Base-by-base conservation (phyloP, 2,329 filamentous ascomycete species). In the Calonectria fujianensis region DNA sequence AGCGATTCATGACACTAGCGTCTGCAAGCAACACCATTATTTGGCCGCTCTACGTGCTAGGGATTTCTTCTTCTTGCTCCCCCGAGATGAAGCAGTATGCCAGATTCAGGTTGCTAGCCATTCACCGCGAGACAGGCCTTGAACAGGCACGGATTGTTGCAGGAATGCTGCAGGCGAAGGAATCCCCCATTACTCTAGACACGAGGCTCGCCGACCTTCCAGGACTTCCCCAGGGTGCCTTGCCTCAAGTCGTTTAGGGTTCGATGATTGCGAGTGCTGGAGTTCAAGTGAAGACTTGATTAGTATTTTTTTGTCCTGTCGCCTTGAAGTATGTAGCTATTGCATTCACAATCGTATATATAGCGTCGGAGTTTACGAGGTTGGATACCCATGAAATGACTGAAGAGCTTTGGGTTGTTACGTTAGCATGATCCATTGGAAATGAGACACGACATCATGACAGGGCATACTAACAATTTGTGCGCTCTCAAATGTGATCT, bases 11-110 rank as follows among this genome's bases (percentile, higher is more conserved):
- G 86, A 86, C 87, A 6, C 82, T 90, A 9, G 87, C 86, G 0
- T 88, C 87, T 11, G 85, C 87, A 1, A 88, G 87, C 31, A 88
- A 88, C 75, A 86, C 87, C 20, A 84, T 89, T 11, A 85, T 90
- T 50, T 89, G 88, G 88, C 88, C 88, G 6, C 83, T 90, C 4
- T 90, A 88, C 70, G 85, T 87, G 14, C 84, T 88, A 10, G 88
- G 88, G 69, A 85, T 88, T 80, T 88, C 87, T 27, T 87, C 87
- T 0, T 86, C 85, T 4, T 89, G 87, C 73, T 84, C 85, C 1
- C 75, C 80, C 4, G 82, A 85, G 63, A 85, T 86, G 77, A 86
- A 85, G 63, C 80, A 83, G 4, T 90, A 89, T 59, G 85, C 87
- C 1, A 80, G 89, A 18, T 85, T 85, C 24, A 83, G 88, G n/a